Evolutionary conservation across 352 stramenopile genomes (phyloP), one percentile per base, ranked within the genome.

Genomic region (Pythium folliculosum): DNA sequence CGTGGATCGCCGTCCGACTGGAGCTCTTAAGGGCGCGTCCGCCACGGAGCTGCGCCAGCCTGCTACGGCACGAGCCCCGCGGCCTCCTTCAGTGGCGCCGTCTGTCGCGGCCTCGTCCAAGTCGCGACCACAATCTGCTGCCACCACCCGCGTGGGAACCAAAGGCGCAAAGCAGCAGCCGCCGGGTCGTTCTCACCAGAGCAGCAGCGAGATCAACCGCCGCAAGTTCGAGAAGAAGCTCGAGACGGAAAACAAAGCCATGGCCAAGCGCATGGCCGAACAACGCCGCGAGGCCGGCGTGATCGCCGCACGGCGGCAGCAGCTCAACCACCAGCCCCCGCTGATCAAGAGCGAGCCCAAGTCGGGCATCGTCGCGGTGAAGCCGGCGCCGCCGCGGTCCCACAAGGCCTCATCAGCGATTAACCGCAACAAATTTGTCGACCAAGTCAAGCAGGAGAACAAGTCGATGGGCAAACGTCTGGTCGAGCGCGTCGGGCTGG

Each of bases 331-430:
- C 6, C 55, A 69, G 35, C 54, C 63, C 4, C 54, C 44, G 3
- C 25, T 66, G 2, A 22, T 47, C 45, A 70, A 70, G 64, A 65
- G 64, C 32, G 64, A 70, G 49, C 64, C 64, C 17, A 70, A 70
- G 27, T 38, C 56, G 5, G 55, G 43, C 2, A 19, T 62, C 1
- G 35, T 71, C 6, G 50, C 57, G 4, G 63, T 64, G 19, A 40
- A 48, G 49, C 23, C 65, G 7, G 25, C 48, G 16, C 30, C 45
- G 17, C 72, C 27, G 71, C 76, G 23, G 59, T 69, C 62, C 16
- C 81, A 89, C 62, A 88, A 89, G 66, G 75, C 83, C 8, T 85
- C 82, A 17, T 88, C 83, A 0, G 53, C 60, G 10, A 79, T 92
- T n/a, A 92, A 92, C 12, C 83, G 81, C 35, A 61, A 53, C 51